phyloP scores from a whole-genome alignment of 2,329 filamentous ascomycete species.

The Colletotrichum camelliae region DNA sequence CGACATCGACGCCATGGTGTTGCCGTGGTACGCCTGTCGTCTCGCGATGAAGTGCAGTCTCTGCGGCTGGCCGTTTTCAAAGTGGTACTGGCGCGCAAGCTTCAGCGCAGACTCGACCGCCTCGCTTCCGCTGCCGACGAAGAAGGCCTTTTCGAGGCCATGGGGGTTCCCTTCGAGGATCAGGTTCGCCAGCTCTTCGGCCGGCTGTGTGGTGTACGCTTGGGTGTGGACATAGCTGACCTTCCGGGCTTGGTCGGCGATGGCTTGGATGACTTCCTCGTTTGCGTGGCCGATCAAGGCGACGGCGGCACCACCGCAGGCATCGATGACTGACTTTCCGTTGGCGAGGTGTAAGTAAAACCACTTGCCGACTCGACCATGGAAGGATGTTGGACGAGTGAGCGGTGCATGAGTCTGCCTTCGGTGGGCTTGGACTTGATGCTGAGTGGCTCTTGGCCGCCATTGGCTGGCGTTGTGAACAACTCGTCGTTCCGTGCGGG shows the following conservation, averaged over 20 bases:
- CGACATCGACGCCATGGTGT: constrained; percentile 51
- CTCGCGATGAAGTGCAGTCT: constrained; percentile 48
- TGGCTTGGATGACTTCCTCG: constrained; percentile 31
- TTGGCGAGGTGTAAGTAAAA: constrained; percentile 37
- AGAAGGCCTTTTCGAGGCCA: constrained; percentile 21
- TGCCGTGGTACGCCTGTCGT: constrained; percentile 54
- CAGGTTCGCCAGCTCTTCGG: constrained; percentile 31
- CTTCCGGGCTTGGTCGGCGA: constrained; percentile 30
- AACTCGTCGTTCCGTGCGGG: constrained; percentile 21
- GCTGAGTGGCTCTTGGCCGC: background rate
- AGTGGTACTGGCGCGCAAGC: constrained; percentile 52
- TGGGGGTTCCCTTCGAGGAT: constrained; percentile 23
- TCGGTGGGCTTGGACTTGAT: background rate
- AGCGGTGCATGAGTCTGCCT: constrained; percentile 37
- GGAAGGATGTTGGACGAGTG: constrained; percentile 30
- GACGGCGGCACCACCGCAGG: constrained; percentile 39
- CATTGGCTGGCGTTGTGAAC: background rate
- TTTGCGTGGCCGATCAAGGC: constrained; percentile 36
- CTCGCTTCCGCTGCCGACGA: constrained; percentile 30
- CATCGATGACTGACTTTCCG: constrained; percentile 39
- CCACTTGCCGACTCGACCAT: constrained; percentile 49
- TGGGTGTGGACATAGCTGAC: constrained; percentile 34
- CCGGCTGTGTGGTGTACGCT: constrained; percentile 48
- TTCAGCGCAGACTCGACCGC: constrained; percentile 55
- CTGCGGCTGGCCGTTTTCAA: constrained; percentile 41